Conservation (phyloP, 1,139 yeast species). For the Saccharomyces hybrid region DNA sequence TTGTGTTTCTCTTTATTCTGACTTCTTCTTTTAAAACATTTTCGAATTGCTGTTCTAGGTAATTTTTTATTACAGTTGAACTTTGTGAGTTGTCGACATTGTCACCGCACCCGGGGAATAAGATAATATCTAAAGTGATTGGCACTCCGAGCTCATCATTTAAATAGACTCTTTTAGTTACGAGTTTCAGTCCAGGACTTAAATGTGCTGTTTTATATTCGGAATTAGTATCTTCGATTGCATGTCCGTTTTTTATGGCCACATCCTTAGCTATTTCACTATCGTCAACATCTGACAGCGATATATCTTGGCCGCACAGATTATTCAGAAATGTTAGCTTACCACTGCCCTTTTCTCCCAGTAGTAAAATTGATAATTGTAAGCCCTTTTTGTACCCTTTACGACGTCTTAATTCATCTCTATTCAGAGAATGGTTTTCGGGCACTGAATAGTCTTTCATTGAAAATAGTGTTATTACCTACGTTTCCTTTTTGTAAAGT, state of each 20-base stretch:
- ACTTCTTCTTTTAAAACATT: slow-evolving; percentile 51
- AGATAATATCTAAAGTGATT: slow-evolving; percentile 36
- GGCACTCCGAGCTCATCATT: slow-evolving; percentile 38
- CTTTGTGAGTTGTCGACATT: slow-evolving; percentile 32
- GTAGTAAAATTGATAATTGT: slow-evolving; percentile 48
- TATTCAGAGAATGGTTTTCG: slow-evolving; percentile 8
- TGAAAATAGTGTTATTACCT: neutral
- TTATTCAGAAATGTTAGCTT: slow-evolving; percentile 58
- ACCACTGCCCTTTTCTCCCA: slow-evolving; percentile 58
- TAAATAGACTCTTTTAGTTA: slow-evolving; percentile 27
- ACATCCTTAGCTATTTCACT: slow-evolving; percentile 5
- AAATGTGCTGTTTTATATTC: slow-evolving; percentile 10
- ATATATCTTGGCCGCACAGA: slow-evolving; percentile 37
- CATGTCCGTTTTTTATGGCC: slow-evolving; percentile 15
- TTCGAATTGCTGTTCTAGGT: slow-evolving; percentile 51
- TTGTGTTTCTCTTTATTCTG: slow-evolving; percentile 49
- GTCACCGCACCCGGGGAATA: slow-evolving; percentile 43
- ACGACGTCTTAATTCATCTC: slow-evolving; percentile 45
- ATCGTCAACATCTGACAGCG: slow-evolving; percentile 25
- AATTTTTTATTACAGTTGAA: slow-evolving; percentile 40
- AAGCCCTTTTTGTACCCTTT: slow-evolving; percentile 52
- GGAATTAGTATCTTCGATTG: slow-evolving; percentile 6
- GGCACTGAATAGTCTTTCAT: neutral
- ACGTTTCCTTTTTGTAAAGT: neutral
- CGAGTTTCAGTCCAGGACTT: slow-evolving; percentile 25